Base-by-base conservation (phyloP, 441 rosid species). In the Brassica hybrid region DNA sequence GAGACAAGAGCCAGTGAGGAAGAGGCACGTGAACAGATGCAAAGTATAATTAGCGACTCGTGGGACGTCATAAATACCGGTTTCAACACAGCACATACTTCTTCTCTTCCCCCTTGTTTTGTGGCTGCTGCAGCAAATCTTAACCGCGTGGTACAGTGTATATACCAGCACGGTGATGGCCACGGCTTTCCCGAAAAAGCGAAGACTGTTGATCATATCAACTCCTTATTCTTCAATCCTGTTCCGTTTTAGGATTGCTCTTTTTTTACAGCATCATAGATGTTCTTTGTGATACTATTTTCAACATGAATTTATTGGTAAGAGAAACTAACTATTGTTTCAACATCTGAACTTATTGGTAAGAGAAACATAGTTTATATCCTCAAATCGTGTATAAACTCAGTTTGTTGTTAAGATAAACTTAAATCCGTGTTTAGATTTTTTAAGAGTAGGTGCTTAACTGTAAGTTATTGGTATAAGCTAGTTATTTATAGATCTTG, bases 21-120 rank as follows among this genome's bases (percentile, higher is more conserved):
- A 25, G 77, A 72, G 10, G 83, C 85, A 2, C 81, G 81, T 10
- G 27, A 54, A 2, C 73, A 83, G 5, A 7, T 68, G 7, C 19
- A 11, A 7, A 5, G 32, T 38, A n/a, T 81, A 63, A 81, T 86
- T 25, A 18, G 38, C 1, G 60, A 38, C 34, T 48, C 84, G 14
- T 85, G 84, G 85, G 77, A 81, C 13, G 68, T 73, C 21, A 25
- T 83, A 59, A 84, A 79, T 41, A 43, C 67, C 8, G 67, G 45
- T 43, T 25, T 30, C 5, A 72, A 58, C 48, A 56, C 32, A 14
- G 43, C 13, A 45, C 45, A 25, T 7, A 59, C 32, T 66, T 66
- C 36, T 50, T 50, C 82, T 41, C 48, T 62, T 66, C 57, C 80
- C 7, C 19, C 8, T n/a, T 12, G 7, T 68, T 69, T 73, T 30